Percentiles rank a stretch among this genome's conserved stretches.
These are phyloP conservation scores for Salinomyces thailandicus DNA, from an alignment of 2,329 filamentous ascomycete species.

Conservation along the genomic window DNA sequence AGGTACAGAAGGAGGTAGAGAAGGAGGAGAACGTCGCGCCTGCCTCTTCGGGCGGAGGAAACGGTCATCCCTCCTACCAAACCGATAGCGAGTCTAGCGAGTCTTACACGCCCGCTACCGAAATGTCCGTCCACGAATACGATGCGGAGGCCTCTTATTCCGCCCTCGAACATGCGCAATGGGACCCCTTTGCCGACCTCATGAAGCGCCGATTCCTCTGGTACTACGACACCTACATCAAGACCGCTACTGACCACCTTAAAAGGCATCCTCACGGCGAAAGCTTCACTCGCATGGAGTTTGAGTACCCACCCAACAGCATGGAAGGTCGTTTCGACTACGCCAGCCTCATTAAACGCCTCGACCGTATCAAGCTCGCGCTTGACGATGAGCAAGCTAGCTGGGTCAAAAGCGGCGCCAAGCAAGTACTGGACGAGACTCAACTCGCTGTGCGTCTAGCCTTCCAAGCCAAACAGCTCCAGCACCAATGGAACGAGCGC, in stretches of 20 bases:
- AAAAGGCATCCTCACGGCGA: slow-evolving; percentile 47
- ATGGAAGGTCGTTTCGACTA: slow-evolving; percentile 89
- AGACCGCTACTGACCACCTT: slow-evolving; percentile 54
- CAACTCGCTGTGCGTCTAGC: slow-evolving; percentile 72
- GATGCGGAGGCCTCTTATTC: slow-evolving; percentile 27
- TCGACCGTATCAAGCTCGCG: slow-evolving; percentile 57
- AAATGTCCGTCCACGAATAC: slow-evolving; percentile 27
- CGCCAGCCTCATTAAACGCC: slow-evolving; percentile 56
- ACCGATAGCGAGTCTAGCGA: slow-evolving; percentile 9
- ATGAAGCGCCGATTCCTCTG: slow-evolving; percentile 88
- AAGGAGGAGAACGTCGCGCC: too few species aligned
- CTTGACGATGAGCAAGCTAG: slow-evolving; percentile 59
- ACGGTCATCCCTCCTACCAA: background rate
- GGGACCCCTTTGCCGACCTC: slow-evolving; percentile 81
- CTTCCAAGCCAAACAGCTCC: slow-evolving; percentile 74
- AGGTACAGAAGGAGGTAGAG: too few species aligned
- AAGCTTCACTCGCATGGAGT: slow-evolving; percentile 71
- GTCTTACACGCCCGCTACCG: slow-evolving; percentile 10
- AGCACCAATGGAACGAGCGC: slow-evolving; percentile 60
- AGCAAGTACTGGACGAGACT: slow-evolving; percentile 53
- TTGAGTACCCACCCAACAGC: slow-evolving; percentile 63
- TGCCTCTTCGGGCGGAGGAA: background rate
- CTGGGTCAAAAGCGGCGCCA: slow-evolving; percentile 62
- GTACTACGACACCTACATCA: slow-evolving; percentile 85
- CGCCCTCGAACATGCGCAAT: slow-evolving; percentile 38